phyloP scores from a whole-genome alignment of 805 yeast species.

The Nakazawaea wickerhamii region DNA sequence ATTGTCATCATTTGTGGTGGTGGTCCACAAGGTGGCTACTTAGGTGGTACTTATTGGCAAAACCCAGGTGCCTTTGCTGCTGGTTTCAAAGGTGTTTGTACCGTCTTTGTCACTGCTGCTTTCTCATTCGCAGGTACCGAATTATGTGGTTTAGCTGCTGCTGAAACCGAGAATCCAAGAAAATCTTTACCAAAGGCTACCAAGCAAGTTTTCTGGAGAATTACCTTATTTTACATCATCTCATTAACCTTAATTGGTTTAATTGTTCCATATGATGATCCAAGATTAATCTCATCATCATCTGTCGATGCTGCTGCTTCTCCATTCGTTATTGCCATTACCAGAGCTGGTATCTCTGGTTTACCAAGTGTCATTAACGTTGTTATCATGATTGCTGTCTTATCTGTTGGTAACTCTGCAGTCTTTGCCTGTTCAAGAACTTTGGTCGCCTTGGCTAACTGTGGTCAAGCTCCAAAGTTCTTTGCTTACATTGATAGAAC shows the following conservation, averaged over 20 bases:
- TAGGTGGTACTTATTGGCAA: slow-evolving; percentile 57
- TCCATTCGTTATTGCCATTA: slow-evolving; percentile 71
- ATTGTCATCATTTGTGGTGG: slow-evolving; percentile 57
- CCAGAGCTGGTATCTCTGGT: slow-evolving; percentile 54
- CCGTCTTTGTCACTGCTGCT: slow-evolving; percentile 56
- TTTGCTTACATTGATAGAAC: slow-evolving; percentile 67
- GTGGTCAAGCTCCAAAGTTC: slow-evolving; percentile 59
- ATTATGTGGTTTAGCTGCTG: slow-evolving; percentile 59
- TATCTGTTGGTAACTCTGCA: slow-evolving; percentile 75
- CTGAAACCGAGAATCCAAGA: slow-evolving; percentile 59
- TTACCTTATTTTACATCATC: slow-evolving; percentile 50
- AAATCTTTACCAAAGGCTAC: slow-evolving; percentile 58
- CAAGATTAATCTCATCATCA: slow-evolving; percentile 42
- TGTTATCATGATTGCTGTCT: slow-evolving; percentile 64
- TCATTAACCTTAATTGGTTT: slow-evolving; percentile 51
- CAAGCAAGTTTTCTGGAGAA: slow-evolving; percentile 62
- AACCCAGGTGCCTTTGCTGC: slow-evolving; percentile 52
- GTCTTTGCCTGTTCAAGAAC: slow-evolving; percentile 72
- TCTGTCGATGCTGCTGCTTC: slow-evolving; percentile 56
- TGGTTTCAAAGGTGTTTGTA: slow-evolving; percentile 59
- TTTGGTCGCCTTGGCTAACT: slow-evolving; percentile 60
- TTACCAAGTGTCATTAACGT: slow-evolving; percentile 72
- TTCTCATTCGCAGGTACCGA: slow-evolving; percentile 67
- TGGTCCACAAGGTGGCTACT: slow-evolving; percentile 45
- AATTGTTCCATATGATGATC: slow-evolving; percentile 53